Conservation (phyloP, 306 rosid genomes). For the Ziziphus jujuba region DNA sequence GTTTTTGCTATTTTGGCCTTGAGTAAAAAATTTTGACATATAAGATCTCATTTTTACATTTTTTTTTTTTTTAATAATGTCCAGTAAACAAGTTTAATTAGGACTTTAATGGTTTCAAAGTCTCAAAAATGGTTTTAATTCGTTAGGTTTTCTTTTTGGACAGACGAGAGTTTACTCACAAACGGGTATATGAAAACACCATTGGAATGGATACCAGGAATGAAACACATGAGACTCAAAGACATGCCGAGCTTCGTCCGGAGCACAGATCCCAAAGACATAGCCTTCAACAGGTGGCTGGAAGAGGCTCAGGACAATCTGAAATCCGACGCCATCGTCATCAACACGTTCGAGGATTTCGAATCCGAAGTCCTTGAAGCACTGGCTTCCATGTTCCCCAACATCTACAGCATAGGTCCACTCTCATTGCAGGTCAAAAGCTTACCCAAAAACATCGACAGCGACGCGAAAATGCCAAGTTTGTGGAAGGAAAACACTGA, state of each 20-base stretch:
- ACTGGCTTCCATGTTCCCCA: conserved; percentile 11
- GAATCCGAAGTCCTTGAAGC: not conserved
- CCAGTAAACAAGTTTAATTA: too few relatives aligned
- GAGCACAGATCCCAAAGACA: conserved; percentile 14
- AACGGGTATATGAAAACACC: conserved; percentile 15
- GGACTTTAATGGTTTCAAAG: too few relatives aligned
- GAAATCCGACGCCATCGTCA: conserved; percentile 17
- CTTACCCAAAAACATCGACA: not conserved
- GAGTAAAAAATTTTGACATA: too few relatives aligned
- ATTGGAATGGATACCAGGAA: conserved; percentile 19
- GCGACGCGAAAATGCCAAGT: not conserved
- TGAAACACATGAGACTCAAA: conserved; percentile 18
- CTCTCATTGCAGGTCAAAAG: not conserved
- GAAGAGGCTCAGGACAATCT: conserved; percentile 19
- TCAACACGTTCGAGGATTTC: conserved; percentile 18
- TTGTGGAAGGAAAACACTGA: conserved; percentile 24
- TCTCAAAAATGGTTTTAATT: too few relatives aligned
- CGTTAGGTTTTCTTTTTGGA: not conserved
- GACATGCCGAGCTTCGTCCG: conserved; percentile 27
- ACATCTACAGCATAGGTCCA: conserved; percentile 12
- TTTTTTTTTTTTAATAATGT: too few relatives aligned
- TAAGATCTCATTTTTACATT: too few relatives aligned
- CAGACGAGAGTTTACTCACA: conserved; percentile 9
- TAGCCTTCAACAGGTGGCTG: conserved; percentile 26
- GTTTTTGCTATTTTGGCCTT: too few relatives aligned